Evolutionary conservation across 208 protist genomes (phyloP), one percentile per base, ranked within the genome.

Genomic region (Crithidia acanthocephali): DNA sequence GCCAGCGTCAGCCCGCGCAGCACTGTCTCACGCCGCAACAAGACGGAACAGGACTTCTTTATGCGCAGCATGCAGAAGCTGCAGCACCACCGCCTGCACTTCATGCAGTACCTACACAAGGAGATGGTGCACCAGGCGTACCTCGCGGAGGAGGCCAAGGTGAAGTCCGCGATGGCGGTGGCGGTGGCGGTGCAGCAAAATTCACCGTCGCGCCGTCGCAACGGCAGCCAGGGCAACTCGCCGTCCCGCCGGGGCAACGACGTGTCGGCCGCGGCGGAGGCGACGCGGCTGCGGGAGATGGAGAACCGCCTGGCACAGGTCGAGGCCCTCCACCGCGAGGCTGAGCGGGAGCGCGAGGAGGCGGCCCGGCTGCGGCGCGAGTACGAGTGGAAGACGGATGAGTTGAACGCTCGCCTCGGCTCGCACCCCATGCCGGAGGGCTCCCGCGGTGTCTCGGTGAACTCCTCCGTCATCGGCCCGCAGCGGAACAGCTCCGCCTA

Each of bases 31-130:
- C 51, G 44, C 45, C 25, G 52, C 51, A 47, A 57, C 55, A 79
- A 74, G 56, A 67, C 52, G 15, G 80, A 83, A 35, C 72, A 85
- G 60, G 82, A 87, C 42, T 35, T 67, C 44, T 81, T 95, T 64
- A 6, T 89, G 32, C 90, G 86, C 57, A 76, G 50, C 62, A 56
- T 93, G 35, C 80, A 88, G 80, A 88, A 82, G 61, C 57, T 92
- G 35, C 80, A 89, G 70, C 91, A 95, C 72, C 86, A 95, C 79
- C 91, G 91, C 33, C 69, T 91, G 13, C 91, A 94, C 68, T 77
- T 95, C 73, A 86, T 94, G 88, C 83, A 89, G 68, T 92, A 95
- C 63, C 69, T 94, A 22, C 91, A 95, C 64, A 92, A 90, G 79
- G 88, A 91, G 68, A 86, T 94, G 79, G 86, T 87, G 33, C 84